Base-by-base conservation (phyloP, 2,329 filamentous ascomycete genomes). In the Chaetothyriales sp. region DNA sequence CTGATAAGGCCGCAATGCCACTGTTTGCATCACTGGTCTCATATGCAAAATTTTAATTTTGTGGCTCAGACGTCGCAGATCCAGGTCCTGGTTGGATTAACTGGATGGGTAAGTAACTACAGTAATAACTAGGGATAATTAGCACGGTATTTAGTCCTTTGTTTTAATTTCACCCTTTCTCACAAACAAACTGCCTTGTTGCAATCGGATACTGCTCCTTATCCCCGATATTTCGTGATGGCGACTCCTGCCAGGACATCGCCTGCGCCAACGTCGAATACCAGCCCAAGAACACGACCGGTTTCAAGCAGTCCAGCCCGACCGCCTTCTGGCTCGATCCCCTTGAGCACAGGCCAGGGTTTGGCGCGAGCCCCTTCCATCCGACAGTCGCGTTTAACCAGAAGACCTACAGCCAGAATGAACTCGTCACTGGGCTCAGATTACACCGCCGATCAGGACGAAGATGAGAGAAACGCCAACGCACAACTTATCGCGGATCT, bases 401-500 rank as follows among this genome's bases (percentile, higher is more conserved):
- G 66, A 52, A 66, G 66, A 50, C 57, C 65, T 43, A 61, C 63
- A 39, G 61, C 62, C 55, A 65, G 67, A 60, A 63, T 61, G 28
- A 59, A 51, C 49, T 58, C 39, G 15, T 55, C 53, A 10, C 50
- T 55, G 43, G 43, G 48, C 19, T 65, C 46, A 63, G 66, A 46
- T 18, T 53, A 53, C 43, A 69, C 74, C 48, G 74, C 76, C 53
- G 73, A 72, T 32, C 66, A 66, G 47, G 81, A 86, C 51, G 77
- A 87, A 57, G 84, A 89, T 48, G 81, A 81, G 55, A 81, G 84
- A 59, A 87, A 86, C 18, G 87, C 92, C 67, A 82, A 84, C 55
- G 74, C 86, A 43, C 82, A 85, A 15, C 72, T 85, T 51, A 76
- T 95, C 52, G 86, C 93, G 57, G 88, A 95, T 57, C 72, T 95